phyloP scores from a whole-genome alignment of 352 stramenopile species.

The Aphanomyces stellatus region DNA sequence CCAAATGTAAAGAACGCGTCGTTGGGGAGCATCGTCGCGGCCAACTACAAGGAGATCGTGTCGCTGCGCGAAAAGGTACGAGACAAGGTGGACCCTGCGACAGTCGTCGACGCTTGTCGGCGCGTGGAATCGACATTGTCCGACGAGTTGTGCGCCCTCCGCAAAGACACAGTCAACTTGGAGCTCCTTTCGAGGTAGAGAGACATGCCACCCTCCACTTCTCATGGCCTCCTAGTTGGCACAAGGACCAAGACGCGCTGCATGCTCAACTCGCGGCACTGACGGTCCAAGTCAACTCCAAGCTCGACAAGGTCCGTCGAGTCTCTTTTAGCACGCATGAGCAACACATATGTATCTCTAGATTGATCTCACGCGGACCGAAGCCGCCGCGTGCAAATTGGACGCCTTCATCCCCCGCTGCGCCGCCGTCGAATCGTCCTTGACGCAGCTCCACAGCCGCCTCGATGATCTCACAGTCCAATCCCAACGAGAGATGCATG shows the following conservation, averaged over 20 bases:
- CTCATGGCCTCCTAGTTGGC: not conserved
- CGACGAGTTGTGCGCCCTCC: not conserved
- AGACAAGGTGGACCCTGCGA: not conserved
- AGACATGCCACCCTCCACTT: not conserved
- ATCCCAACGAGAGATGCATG: not conserved
- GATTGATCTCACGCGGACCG: not conserved
- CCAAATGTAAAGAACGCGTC: not conserved
- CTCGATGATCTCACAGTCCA: not conserved
- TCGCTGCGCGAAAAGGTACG: not conserved
- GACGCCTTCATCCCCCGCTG: not conserved
- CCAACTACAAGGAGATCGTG: constrained; percentile 10
- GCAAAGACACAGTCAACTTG: not conserved
- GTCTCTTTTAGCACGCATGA: not conserved
- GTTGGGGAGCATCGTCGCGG: not conserved
- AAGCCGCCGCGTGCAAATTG: not conserved
- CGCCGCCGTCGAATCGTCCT: not conserved
- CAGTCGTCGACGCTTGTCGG: not conserved
- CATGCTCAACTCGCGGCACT: not conserved
- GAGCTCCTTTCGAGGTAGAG: not conserved
- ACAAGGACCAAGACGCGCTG: constrained; percentile 4
- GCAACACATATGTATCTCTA: not conserved
- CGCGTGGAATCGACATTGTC: not conserved
- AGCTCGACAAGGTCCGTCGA: not conserved
- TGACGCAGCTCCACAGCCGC: not conserved
- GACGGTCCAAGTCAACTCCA: not conserved